Conservation (phyloP, 345 rosid species). For the Syzygium aqueum region DNA sequence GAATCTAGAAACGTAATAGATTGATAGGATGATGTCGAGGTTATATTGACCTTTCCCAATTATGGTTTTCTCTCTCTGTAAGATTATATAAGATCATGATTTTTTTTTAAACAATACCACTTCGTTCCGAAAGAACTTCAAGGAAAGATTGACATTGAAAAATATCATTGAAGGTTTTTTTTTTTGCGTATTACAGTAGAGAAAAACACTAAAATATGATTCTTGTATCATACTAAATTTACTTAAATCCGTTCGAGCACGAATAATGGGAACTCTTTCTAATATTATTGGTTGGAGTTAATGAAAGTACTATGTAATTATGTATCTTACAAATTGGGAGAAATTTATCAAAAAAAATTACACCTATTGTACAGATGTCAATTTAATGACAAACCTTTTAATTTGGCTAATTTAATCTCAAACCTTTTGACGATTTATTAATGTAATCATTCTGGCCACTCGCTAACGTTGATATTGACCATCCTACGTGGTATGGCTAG, state of each 20-base stretch:
- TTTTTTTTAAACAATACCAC: background rate
- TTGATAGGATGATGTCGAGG: background rate
- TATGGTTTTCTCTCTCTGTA: background rate
- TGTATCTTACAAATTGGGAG: background rate
- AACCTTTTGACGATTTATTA: too few relatives aligned
- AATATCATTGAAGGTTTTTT: too few relatives aligned
- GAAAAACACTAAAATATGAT: background rate
- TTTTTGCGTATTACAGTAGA: background rate
- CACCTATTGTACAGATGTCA: background rate
- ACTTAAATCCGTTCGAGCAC: background rate
- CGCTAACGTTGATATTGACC: fast-evolving
- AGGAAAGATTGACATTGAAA: background rate
- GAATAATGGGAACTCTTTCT: background rate
- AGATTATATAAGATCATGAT: background rate
- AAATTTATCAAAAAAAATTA: background rate
- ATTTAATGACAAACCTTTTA: fast-evolving
- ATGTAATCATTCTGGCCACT: background rate
- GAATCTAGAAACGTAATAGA: background rate
- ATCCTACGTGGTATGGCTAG: background rate
- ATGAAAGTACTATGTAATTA: too few relatives aligned
- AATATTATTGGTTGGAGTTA: fast-evolving
- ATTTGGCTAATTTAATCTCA: too few relatives aligned
- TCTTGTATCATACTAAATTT: background rate
- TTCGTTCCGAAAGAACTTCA: background rate
- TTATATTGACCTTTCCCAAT: background rate